Evolutionary conservation across 805 yeast genomes (phyloP), one percentile per base, ranked within the genome.

Genomic region (Lachancea kluyveri): DNA sequence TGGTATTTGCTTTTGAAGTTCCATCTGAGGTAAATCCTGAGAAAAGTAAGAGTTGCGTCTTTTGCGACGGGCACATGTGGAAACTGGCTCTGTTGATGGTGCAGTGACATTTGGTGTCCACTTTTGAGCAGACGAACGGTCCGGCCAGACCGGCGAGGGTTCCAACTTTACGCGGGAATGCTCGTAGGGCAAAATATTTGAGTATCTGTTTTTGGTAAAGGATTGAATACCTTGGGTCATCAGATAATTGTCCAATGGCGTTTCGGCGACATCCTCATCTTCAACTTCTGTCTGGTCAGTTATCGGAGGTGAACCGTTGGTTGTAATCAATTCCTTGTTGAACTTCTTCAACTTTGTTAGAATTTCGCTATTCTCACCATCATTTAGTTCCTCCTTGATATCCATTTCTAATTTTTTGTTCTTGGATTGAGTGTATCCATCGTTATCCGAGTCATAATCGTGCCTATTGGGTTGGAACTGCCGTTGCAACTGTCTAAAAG

Each of bases 141-240:
- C 37, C 4, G 37, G 25, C 32, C 37, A 28, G 16, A 41, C 38
- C 30, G 62, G 67, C 8, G 60, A 59, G 27, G 57, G 54, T 17
- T 47, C 49, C 28, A 59, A 35, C 30, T 52, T 74, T 13, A 88
- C 95, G 36, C 95, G 66, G 9, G 94, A 73, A 48, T 84, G 90
- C 49, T 83, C 94, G 56, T 74, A 87, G 4, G 94, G 87, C 45
- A 82, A 72, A 28, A 87, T 83, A 55, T 88, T 92, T 42, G 83
- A 78, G 64, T 87, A 87, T 41, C 96, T 62, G 56, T 87, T 86
- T 52, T 86, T 86, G 33, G 71, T 60, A 23, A 88, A 86, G 14
- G 76, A 71, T 52, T 82, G 90, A 23, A 86, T 74, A 1, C 94
- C 95, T 11, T 80, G 69, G 14, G 79, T 69, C 26, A 83, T 69